Evolutionary conservation across 2,329 filamentous ascomycete species (phyloP), one percentile per base, ranked within the genome.

Genomic region (Intubia oerlemansii): DNA sequence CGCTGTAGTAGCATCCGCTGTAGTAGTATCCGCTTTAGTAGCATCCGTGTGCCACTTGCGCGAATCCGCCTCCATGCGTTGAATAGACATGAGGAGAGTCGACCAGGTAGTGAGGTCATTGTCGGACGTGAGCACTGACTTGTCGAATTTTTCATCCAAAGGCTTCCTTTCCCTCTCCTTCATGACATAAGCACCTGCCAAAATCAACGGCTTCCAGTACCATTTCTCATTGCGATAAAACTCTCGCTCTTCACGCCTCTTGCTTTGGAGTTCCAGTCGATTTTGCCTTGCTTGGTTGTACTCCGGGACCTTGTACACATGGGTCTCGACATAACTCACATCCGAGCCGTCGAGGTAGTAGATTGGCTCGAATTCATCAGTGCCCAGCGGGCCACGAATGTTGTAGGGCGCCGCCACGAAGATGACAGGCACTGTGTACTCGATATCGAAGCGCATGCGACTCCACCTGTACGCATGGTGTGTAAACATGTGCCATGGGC

Each of bases 71-170:
- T 66, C 62, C 51, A 63, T 60, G 12, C 42, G 41, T 35, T 66
- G 61, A 0, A 65, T 41, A 5, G 54, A 52, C 7, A 52, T 53
- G 11, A 66, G 48, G 7, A 67, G 43, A 4, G 51, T 49, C 2
- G 60, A 47, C 62, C 62, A 66, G 2, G 61, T 62, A 4, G 59
- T 59, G 10, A 53, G 43, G 39, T 66, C 62, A 30, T 66, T 64
- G 36, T 66, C 60, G 7, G 62, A 58, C 1, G 62, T 66, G 36
- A 61, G 59, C 2, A 66, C 50, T 25, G 23, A 30, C 17, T 36
- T 29, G 15, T n/a, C n/a, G n/a, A n/a, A n/a, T n/a, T n/a, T n/a
- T n/a, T n/a, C n/a, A n/a, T n/a, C n/a, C n/a, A n/a, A n/a, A n/a
- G n/a, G n/a, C n/a, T n/a, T n/a, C n/a, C n/a, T n/a, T n/a, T n/a